phyloP scores from a whole-genome alignment of 2,329 filamentous ascomycete species.

The Aspergillus alliaceus region DNA sequence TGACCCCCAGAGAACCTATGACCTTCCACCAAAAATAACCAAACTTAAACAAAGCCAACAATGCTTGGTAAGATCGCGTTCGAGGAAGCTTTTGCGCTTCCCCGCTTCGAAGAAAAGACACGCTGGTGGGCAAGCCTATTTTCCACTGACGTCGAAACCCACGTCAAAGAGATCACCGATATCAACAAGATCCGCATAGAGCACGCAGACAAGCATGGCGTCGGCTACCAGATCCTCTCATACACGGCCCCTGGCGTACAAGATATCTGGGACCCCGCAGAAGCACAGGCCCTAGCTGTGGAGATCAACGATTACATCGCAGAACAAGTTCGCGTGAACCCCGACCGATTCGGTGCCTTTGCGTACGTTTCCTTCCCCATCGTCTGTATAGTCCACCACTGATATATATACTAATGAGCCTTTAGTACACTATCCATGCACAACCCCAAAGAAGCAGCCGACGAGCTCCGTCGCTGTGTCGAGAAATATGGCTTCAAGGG shows the following conservation, averaged over 20 bases:
- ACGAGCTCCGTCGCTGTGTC: constrained; percentile 50
- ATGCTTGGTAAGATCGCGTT: constrained; percentile 64
- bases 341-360: constrained; percentile 47
- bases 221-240: constrained; percentile 50
- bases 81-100: constrained; percentile 63
- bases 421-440: constrained; percentile 41
- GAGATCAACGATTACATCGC: constrained; percentile 52
- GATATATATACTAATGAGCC: no score
- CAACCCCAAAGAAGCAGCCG: constrained; percentile 39
- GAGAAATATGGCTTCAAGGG: constrained; percentile 62
- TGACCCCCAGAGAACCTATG: not conserved
- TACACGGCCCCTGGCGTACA: constrained; percentile 52
- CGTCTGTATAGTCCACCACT: not conserved
- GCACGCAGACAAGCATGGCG: constrained; percentile 46
- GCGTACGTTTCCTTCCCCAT: constrained; percentile 26
- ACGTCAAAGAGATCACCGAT: constrained; percentile 57
- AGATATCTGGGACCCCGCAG: constrained; percentile 46
- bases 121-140: constrained; percentile 63
- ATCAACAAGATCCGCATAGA: constrained; percentile 45
- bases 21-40: not conserved
- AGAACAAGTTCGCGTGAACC: constrained; percentile 41
- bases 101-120: constrained; percentile 59
- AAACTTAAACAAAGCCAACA: not conserved
- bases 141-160: constrained; percentile 58
- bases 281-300: constrained; percentile 45